Evolutionary conservation across 176 grass and related monocot species (phyloP).

Genomic region (Carex scoparia): DNA sequence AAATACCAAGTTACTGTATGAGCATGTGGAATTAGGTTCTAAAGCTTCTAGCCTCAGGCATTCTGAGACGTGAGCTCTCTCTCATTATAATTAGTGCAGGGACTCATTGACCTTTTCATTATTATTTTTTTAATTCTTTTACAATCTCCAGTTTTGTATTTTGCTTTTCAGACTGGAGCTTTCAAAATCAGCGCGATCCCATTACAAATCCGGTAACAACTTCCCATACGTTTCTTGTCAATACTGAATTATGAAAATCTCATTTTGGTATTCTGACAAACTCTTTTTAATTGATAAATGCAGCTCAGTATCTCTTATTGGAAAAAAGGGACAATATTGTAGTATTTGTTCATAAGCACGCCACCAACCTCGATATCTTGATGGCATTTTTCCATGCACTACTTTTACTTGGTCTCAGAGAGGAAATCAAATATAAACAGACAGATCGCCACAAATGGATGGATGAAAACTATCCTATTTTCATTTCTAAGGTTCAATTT

Average conservation of each 20-base stretch:
- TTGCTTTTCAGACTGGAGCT: slow-evolving; percentile 59
- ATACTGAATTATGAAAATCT: neutral
- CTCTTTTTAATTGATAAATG: slow-evolving; percentile 17
- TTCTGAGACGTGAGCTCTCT: slow-evolving; percentile 62
- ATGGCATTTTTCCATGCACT: slow-evolving; percentile 73
- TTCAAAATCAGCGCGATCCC: slow-evolving; percentile 38
- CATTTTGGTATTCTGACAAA: neutral
- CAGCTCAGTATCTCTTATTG: slow-evolving; percentile 78
- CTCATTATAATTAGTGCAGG: neutral
- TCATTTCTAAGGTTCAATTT: slow-evolving; percentile 61
- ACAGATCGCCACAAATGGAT: slow-evolving; percentile 56
- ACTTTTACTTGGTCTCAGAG: slow-evolving; percentile 28
- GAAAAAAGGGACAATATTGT: slow-evolving; percentile 45
- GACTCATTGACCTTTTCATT: neutral
- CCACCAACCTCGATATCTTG: slow-evolving; percentile 62
- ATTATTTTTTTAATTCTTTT: neutral
- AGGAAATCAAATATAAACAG: slow-evolving; percentile 39
- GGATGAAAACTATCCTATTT: slow-evolving; percentile 54
- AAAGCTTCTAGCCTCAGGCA: slow-evolving; percentile 67
- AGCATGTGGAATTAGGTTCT: slow-evolving; percentile 57
- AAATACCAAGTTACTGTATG: slow-evolving; percentile 52
- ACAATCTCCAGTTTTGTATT: neutral
- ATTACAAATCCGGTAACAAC: slow-evolving; percentile 50
- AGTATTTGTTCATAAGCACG: slow-evolving; percentile 76
- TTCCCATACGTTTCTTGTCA: neutral